Evolutionary conservation across 176 grass and related monocot genomes (phyloP).

Genomic region (Cenchrus americanus): DNA sequence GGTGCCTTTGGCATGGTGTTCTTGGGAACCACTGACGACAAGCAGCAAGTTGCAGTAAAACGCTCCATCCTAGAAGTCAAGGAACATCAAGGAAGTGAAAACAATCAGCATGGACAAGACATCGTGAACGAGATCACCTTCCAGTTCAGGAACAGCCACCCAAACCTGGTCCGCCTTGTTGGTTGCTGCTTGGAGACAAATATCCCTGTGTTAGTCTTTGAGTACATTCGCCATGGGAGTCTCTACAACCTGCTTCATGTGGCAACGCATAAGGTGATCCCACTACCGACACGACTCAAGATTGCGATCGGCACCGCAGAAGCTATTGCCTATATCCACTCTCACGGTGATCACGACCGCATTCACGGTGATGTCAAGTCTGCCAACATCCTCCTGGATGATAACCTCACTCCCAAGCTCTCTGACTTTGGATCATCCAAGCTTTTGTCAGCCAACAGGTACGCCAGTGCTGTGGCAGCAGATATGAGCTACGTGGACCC

Average conservation of each 20-base stretch:
- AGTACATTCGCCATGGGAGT: background rate
- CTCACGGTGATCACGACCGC: background rate
- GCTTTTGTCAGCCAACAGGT: background rate
- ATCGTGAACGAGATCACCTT: background rate
- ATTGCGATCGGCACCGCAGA: background rate
- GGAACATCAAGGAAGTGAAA: too few relatives aligned
- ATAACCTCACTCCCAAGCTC: background rate
- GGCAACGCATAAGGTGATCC: fast-evolving
- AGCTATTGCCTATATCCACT: constrained; percentile 11
- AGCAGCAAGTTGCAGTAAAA: background rate
- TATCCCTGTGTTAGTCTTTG: background rate
- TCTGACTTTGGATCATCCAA: constrained; percentile 12
- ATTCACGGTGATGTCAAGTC: constrained; percentile 30
- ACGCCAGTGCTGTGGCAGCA: background rate
- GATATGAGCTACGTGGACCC: background rate
- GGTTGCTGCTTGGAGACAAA: background rate
- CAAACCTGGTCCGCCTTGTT: background rate
- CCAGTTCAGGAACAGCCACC: background rate
- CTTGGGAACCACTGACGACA: background rate
- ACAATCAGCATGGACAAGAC: background rate
- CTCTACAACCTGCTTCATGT: background rate
- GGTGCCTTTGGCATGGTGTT: background rate
- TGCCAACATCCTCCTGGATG: background rate
- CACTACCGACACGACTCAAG: fast-evolving
- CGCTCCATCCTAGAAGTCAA: background rate